Percentiles rank a stretch among this genome's conserved stretches.
These are phyloP conservation scores for Entomortierella chlamydospora DNA, from an alignment of 192 early-diverging fungal species.

Conservation along the genomic window DNA sequence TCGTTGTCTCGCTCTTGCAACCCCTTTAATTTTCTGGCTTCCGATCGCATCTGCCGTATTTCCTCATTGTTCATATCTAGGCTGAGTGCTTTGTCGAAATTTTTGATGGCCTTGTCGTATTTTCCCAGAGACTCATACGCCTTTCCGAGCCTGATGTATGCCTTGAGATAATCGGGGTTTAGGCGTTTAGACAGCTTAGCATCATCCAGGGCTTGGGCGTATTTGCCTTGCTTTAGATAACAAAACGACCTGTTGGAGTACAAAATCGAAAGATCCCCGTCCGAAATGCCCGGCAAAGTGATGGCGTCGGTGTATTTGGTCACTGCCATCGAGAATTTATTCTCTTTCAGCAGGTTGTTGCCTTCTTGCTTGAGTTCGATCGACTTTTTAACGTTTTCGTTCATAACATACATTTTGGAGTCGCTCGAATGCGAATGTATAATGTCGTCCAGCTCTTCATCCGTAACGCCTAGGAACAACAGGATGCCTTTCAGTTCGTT, in stretches of 20 bases:
- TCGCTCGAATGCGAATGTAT: conserved; percentile 41
- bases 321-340: conserved; percentile 33
- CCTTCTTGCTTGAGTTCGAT: conserved; percentile 40
- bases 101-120: conserved; percentile 45
- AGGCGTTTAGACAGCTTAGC: conserved; percentile 40
- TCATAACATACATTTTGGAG: conserved; percentile 43
- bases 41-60: conserved; percentile 44
- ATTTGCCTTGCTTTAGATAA: conserved; percentile 32
- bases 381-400: conserved; percentile 37
- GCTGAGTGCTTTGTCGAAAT: conserved; percentile 46
- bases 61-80: conserved; percentile 40
- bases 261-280: conserved; percentile 40
- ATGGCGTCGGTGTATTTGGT: conserved; percentile 46
- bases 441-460: conserved; percentile 44
- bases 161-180: conserved; percentile 47
- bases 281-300: conserved; percentile 38
- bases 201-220: conserved; percentile 37
- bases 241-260: conserved; percentile 43
- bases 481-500: conserved; percentile 41
- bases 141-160: conserved; percentile 42
- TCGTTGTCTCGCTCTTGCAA: conserved; percentile 38
- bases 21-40: conserved; percentile 36
- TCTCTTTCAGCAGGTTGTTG: conserved; percentile 29
- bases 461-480: conserved; percentile 38
- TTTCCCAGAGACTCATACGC: conserved; percentile 38